These are phyloP conservation scores for Cryptococcus sp. DNA, from an alignment of 1,284 basidiomycete genomes.

Conservation along the genomic window DNA sequence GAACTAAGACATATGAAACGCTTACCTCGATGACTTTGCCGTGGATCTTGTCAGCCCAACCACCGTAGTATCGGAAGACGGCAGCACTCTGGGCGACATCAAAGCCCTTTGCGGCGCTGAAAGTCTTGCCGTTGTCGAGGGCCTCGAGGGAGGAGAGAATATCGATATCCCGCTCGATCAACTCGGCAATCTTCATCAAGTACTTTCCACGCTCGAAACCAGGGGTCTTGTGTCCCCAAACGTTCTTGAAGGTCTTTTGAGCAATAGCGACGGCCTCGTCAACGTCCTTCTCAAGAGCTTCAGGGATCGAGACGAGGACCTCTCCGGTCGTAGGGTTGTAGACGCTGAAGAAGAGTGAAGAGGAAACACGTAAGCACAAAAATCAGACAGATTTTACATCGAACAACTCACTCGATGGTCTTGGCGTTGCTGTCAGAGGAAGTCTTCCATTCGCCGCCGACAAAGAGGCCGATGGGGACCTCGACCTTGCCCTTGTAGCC, in stretches of 20 bases:
- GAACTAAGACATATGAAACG: background rate
- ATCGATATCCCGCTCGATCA: constrained; percentile 71
- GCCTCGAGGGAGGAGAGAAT: constrained; percentile 76
- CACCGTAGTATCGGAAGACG: constrained; percentile 64
- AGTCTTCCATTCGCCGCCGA: constrained; percentile 75
- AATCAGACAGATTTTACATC: background rate
- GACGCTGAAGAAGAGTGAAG: constrained; percentile 58
- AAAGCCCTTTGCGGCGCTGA: constrained; percentile 66
- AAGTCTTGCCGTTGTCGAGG: constrained; percentile 75
- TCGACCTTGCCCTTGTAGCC: constrained; percentile 69
- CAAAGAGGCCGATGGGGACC: constrained; percentile 74
- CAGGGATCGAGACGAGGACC: constrained; percentile 66
- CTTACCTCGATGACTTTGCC: constrained; percentile 69
- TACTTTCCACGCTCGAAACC: constrained; percentile 66
- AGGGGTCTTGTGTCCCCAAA: constrained; percentile 66
- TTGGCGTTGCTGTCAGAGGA: constrained; percentile 60
- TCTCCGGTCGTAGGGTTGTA: constrained; percentile 79
- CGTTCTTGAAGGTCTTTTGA: constrained; percentile 69
- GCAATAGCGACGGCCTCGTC: constrained; percentile 76
- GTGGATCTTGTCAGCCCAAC: constrained; percentile 72
- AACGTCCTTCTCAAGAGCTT: constrained; percentile 68
- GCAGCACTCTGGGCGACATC: constrained; percentile 68
- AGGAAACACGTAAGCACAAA: too few relatives aligned
- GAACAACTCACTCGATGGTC: constrained; percentile 46
- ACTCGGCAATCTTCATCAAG: constrained; percentile 65